A percentile compares a stretch with the other conserved stretches of the same genome.
These are phyloP conservation scores for Arthrobotrys entomopaga DNA, from an alignment of 2,329 filamentous ascomycete species.

Conservation along the genomic window DNA sequence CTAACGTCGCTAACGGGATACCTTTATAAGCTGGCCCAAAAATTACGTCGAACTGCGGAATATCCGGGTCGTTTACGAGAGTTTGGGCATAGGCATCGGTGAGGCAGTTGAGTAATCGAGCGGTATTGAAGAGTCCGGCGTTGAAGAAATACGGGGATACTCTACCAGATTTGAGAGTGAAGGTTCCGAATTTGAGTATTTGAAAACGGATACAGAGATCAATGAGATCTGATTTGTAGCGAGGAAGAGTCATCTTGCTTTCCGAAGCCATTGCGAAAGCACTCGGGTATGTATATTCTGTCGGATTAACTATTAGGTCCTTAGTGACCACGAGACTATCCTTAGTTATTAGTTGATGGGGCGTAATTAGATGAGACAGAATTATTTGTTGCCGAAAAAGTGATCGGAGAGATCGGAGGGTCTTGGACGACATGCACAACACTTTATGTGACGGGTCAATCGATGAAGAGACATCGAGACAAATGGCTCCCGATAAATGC, in stretches of 20 bases:
- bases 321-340: too few relatives aligned
- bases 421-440: slow-evolving; percentile 6
- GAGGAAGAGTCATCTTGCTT: slow-evolving; percentile 62
- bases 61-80: slow-evolving; percentile 64
- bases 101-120: slow-evolving; percentile 79
- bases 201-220: slow-evolving; percentile 73
- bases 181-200: slow-evolving; percentile 82
- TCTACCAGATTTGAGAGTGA: slow-evolving; percentile 91
- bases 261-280: slow-evolving; percentile 23
- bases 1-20: slow-evolving; percentile 84
- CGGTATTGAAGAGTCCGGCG: slow-evolving; percentile 87
- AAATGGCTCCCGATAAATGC: too few relatives aligned
- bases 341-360: too few relatives aligned
- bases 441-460: not conserved
- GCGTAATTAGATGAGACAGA: too few relatives aligned
- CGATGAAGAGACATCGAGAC: too few relatives aligned
- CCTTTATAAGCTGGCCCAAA: slow-evolving; percentile 98
- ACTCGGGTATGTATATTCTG: too few relatives aligned
- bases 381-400: slow-evolving; percentile 1
- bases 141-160: slow-evolving; percentile 98
- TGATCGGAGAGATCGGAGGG: slow-evolving; percentile 12
- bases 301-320: too few relatives aligned
- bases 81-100: slow-evolving; percentile 81
- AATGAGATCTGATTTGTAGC: slow-evolving; percentile 79
- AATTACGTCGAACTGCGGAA: slow-evolving; percentile 78